Percentiles rank a stretch among this genome's conserved stretches.
Conservation (phyloP, 2,329 filamentous ascomycete species). For the Thelonectria olida region DNA sequence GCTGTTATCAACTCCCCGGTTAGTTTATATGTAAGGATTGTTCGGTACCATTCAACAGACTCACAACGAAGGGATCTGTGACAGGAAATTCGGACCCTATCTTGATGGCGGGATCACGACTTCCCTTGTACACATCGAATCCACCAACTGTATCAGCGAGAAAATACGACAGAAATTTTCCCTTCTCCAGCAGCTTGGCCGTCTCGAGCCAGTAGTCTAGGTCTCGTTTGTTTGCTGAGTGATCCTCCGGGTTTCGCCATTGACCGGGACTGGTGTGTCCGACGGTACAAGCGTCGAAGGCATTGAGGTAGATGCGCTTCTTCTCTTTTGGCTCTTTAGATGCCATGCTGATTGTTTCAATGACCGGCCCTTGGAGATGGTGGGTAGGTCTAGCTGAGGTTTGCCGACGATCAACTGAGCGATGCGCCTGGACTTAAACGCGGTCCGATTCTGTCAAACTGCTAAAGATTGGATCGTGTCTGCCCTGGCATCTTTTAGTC, state of each 20-base stretch:
- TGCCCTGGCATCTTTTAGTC: too few species aligned
- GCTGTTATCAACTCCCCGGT: too few species aligned
- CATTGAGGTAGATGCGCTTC: slow-evolving; percentile 27
- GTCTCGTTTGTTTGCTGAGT: not conserved
- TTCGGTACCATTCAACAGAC: too few species aligned
- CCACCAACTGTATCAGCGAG: slow-evolving; percentile 59
- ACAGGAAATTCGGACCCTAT: slow-evolving; percentile 47
- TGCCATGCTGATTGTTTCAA: not conserved
- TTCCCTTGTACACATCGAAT: slow-evolving; percentile 45
- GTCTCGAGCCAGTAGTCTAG: slow-evolving; percentile 55
- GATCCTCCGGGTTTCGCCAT: slow-evolving; percentile 25
- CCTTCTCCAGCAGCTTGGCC: slow-evolving; percentile 55
- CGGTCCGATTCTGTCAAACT: too few species aligned
- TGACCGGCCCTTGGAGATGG: not conserved
- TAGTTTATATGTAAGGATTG: too few species aligned
- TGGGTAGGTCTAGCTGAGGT: not conserved
- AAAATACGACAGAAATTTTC: slow-evolving; percentile 61
- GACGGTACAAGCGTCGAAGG: slow-evolving; percentile 22
- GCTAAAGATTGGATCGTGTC: too few species aligned
- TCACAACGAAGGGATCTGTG: slow-evolving; percentile 45
- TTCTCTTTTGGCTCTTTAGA: not conserved
- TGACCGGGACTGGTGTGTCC: slow-evolving; percentile 25
- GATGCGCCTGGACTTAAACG: too few species aligned
- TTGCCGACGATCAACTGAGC: too few species aligned
- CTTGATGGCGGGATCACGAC: slow-evolving; percentile 17